A percentile compares a stretch with the other conserved stretches of the same genome.
phyloP scores from a whole-genome alignment of 805 yeast species.

The Pichia phayaonensis region DNA sequence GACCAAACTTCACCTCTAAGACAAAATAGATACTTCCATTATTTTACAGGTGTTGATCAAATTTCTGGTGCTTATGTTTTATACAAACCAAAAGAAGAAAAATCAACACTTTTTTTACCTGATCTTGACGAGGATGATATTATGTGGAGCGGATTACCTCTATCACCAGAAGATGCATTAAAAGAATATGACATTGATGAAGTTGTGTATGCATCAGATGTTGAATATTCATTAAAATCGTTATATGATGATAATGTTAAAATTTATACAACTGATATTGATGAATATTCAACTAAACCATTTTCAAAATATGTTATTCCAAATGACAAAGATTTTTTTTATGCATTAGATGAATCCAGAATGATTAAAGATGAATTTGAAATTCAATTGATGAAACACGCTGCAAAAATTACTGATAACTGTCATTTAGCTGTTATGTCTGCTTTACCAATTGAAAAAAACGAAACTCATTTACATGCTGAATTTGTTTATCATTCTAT shows the following conservation, averaged over 20 bases:
- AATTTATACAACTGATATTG: constrained; percentile 50
- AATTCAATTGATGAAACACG: constrained; percentile 66
- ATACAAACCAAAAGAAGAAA: constrained; percentile 45
- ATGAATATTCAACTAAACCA: constrained; percentile 33
- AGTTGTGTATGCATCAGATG: constrained; percentile 53
- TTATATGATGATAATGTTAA: constrained; percentile 23
- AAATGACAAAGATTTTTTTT: constrained; percentile 43
- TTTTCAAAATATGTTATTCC: constrained; percentile 34
- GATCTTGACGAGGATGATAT: constrained; percentile 80
- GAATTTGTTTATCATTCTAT: constrained; percentile 90
- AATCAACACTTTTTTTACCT: constrained; percentile 70
- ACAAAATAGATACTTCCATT: constrained; percentile 88
- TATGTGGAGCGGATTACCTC: constrained; percentile 94
- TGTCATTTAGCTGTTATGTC: constrained; percentile 91
- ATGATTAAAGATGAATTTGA: constrained; percentile 80
- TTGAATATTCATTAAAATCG: constrained; percentile 31
- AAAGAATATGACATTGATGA: constrained; percentile 73
- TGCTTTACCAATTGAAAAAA: constrained; percentile 77
- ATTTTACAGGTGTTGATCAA: constrained; percentile 69
- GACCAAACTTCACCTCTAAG: constrained; percentile 75
- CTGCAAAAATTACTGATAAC: constrained; percentile 78
- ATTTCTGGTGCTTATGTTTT: constrained; percentile 69
- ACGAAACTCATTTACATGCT: constrained; percentile 91
- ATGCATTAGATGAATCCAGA: constrained; percentile 83
- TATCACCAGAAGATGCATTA: constrained; percentile 56